phyloP scores from a whole-genome alignment of 1,139 yeast genomes.

The Candida pseudoviswanathii region DNA sequence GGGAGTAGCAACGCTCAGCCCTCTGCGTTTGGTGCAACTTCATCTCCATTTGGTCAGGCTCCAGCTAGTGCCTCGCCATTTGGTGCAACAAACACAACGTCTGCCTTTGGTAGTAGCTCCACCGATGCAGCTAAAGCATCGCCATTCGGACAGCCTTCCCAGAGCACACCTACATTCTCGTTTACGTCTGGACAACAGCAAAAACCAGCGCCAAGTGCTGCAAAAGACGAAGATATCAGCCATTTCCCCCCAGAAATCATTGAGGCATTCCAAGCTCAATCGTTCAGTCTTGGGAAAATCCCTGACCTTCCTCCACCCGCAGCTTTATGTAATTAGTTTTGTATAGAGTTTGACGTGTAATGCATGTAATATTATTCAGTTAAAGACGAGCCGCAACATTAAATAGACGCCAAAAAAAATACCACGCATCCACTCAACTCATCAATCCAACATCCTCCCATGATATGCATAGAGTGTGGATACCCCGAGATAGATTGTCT shows the following conservation, averaged over 20 bases:
- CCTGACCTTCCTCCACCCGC: slow-evolving; percentile 85
- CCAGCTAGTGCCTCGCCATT: background rate
- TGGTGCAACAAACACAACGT: background rate
- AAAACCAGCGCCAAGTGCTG: background rate
- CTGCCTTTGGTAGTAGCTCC: slow-evolving; percentile 11
- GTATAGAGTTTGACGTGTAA: slow-evolving; percentile 3
- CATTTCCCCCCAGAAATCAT: slow-evolving; percentile 46
- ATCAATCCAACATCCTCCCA: slow-evolving; percentile 21
- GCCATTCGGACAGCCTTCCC: slow-evolving; percentile 5
- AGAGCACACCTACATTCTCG: slow-evolving; percentile 5
- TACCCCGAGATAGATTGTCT: slow-evolving; percentile 59
- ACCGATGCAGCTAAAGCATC: background rate
- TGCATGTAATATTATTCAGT: background rate
- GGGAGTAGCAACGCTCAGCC: slow-evolving; percentile 9
- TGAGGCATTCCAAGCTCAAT: slow-evolving; percentile 51
- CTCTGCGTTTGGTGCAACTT: slow-evolving; percentile 4
- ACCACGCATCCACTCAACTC: background rate
- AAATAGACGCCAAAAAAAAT: background rate
- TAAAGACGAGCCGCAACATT: background rate
- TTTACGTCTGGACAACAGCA: slow-evolving; percentile 3
- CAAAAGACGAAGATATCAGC: slow-evolving; percentile 19
- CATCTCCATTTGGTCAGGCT: slow-evolving; percentile 3
- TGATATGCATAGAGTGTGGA: slow-evolving; percentile 92
- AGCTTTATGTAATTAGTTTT: slow-evolving; percentile 12
- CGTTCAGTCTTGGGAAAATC: slow-evolving; percentile 64